Percentiles rank a stretch among this genome's conserved stretches.
phyloP scores from a whole-genome alignment of 1,284 basidiomycete species.

The Leccinum subfulvum region DNA sequence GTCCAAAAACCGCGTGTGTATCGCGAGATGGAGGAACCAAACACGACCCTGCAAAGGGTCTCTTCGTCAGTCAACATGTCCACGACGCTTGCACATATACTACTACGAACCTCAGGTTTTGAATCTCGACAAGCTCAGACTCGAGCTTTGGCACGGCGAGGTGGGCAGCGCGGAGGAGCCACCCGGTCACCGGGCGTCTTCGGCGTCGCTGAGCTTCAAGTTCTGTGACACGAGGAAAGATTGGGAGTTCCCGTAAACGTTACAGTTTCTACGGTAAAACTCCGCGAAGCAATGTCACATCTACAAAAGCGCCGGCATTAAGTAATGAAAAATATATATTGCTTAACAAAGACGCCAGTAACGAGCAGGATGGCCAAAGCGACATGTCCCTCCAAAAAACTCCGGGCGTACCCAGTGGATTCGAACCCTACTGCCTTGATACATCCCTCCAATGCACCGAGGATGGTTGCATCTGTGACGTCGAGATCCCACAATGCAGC shows the following conservation, averaged over 20 bases:
- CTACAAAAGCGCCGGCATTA: slow-evolving; percentile 16
- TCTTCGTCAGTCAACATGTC: neutral
- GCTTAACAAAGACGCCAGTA: slow-evolving; percentile 53
- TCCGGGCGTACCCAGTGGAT: slow-evolving; percentile 54
- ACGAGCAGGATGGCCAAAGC: slow-evolving; percentile 65
- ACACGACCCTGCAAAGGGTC: slow-evolving; percentile 44
- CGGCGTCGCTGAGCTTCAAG: slow-evolving; percentile 53
- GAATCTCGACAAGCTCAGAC: slow-evolving; percentile 54
- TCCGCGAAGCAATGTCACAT: slow-evolving; percentile 33
- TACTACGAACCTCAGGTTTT: slow-evolving; percentile 51
- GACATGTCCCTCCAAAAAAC: slow-evolving; percentile 83
- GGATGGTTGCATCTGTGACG: slow-evolving; percentile 43
- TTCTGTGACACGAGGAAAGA: slow-evolving; percentile 63
- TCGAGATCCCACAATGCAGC: slow-evolving; percentile 43
- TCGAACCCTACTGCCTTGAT: slow-evolving; percentile 64
- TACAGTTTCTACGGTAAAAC: slow-evolving; percentile 42
- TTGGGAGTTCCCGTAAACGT: slow-evolving; percentile 39
- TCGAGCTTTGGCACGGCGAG: slow-evolving; percentile 52
- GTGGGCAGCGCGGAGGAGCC: slow-evolving; percentile 69
- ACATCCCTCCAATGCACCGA: slow-evolving; percentile 64
- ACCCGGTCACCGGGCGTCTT: slow-evolving; percentile 63
- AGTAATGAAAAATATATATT: neutral
- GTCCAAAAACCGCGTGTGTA: slow-evolving; percentile 53
- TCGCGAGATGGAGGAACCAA: slow-evolving; percentile 71
- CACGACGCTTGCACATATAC: neutral